phyloP scores from a whole-genome alignment of 768 basidiomycete genomes.

The Termitomyces sp. region DNA sequence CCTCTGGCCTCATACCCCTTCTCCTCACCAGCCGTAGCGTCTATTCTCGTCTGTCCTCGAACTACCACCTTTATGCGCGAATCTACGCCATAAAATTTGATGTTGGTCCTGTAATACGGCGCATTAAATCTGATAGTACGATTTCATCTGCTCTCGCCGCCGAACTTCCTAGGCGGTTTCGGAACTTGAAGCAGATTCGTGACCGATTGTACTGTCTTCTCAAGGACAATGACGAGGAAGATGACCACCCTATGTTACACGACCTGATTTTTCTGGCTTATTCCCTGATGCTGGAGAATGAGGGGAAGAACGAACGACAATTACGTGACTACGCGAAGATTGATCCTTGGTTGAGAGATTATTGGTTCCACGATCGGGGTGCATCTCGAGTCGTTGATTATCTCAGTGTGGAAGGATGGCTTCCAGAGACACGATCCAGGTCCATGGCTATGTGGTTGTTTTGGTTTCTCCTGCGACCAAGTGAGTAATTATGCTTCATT shows the following conservation, averaged over 20 bases:
- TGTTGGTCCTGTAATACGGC: slow-evolving; percentile 40
- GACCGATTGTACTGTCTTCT: slow-evolving; percentile 35
- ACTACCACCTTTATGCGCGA: slow-evolving; percentile 69
- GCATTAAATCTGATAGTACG: slow-evolving; percentile 40
- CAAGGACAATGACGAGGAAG: slow-evolving; percentile 12
- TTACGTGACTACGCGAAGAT: slow-evolving; percentile 66
- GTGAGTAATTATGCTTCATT: slow-evolving; percentile 33
- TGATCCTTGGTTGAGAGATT: slow-evolving; percentile 61
- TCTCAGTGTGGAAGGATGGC: slow-evolving; percentile 53
- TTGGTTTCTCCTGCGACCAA: slow-evolving; percentile 65
- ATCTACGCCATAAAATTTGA: slow-evolving; percentile 74
- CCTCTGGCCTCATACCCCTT: slow-evolving; percentile 53
- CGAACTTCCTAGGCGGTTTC: slow-evolving; percentile 65
- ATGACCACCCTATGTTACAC: slow-evolving; percentile 26
- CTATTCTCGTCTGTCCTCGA: slow-evolving; percentile 49
- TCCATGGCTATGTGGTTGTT: slow-evolving; percentile 76
- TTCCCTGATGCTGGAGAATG: slow-evolving; percentile 80
- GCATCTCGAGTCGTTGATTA: slow-evolving; percentile 45
- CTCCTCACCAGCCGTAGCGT: slow-evolving; percentile 47
- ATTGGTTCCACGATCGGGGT: slow-evolving; percentile 60
- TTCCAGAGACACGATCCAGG: slow-evolving; percentile 44
- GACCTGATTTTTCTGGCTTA: slow-evolving; percentile 67
- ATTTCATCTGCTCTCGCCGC: slow-evolving; percentile 46
- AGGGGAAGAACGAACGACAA: slow-evolving; percentile 67
- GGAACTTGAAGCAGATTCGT: slow-evolving; percentile 54